Conservation (phyloP, 768 basidiomycete genomes). For the Lyophyllum semitale region DNA sequence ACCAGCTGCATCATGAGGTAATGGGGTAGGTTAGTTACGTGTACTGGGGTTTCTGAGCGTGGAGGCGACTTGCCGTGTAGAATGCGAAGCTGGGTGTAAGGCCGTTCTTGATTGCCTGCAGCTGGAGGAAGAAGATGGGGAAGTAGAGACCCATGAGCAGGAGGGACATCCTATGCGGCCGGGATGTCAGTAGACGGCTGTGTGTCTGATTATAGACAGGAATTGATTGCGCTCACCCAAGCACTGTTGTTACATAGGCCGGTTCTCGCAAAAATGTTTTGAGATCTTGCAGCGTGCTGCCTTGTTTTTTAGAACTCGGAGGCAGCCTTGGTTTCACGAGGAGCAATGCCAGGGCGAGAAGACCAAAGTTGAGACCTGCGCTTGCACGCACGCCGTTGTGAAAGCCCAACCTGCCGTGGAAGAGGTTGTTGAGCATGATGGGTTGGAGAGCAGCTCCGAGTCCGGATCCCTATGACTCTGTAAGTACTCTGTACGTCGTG, state of each 20-base stretch:
- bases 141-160: conserved; percentile 44
- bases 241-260: conserved; percentile 41
- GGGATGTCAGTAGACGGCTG: background rate
- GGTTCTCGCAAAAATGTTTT: conserved; percentile 39
- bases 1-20: conserved; percentile 40
- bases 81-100: conserved; percentile 49
- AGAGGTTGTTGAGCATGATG: conserved; percentile 63
- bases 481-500: conserved; percentile 14
- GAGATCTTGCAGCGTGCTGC: conserved; percentile 28
- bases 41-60: conserved; percentile 27
- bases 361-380: conserved; percentile 31
- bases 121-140: conserved; percentile 61
- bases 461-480: conserved; percentile 40
- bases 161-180: conserved; percentile 30
- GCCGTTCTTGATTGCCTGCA: conserved; percentile 50
- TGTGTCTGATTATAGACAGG: background rate
- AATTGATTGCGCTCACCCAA: conserved; percentile 29
- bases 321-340: conserved; percentile 43
- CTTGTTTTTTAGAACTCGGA: conserved; percentile 31
- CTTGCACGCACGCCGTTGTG: conserved; percentile 45
- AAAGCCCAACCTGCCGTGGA: conserved; percentile 52
- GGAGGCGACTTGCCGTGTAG: conserved; percentile 45
- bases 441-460: conserved; percentile 65
- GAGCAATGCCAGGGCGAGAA: conserved; percentile 30
- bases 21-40: background rate